Evolutionary conservation across 2,329 filamentous ascomycete genomes (phyloP), one percentile per base, ranked within the genome.

Genomic region (Knoxdaviesia capensis): DNA sequence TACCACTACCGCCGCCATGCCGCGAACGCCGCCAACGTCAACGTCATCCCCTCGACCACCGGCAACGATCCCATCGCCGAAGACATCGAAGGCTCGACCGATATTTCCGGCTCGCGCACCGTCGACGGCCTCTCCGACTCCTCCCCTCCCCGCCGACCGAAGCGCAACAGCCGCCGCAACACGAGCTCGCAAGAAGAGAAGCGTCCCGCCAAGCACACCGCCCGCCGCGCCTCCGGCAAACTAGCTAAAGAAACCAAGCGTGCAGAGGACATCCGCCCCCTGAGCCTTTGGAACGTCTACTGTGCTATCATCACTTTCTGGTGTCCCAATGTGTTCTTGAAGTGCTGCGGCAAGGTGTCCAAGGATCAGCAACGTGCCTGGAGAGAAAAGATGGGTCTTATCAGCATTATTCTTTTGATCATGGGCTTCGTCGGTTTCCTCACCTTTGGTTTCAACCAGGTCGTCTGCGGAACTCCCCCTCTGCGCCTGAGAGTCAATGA

Each of bases 1-100:
- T 98, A 94, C 55, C 74, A 94, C 61, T 98, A 98, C 60, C 77
- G 85, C 50, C 82, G 93, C 57, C 87, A 94, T 71, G 86, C 92
- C 7, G 82, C 86, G 51, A 82, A 88, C 48, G 94, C 92, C 6
- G 82, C 86, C 52, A 82, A 88, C 48, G 94, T 98, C 86, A 71
- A 79, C 43, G 80, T 86, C 5, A 68, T 85, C 48, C 90, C 92
- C 1, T 96, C 90, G 1, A 81, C 84, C 6, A 96, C 90, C 0
- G 90, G 90, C 46, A 82, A 93, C 51, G 87, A 96, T 52, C 85
- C 87, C 3, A 74, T 93, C 41, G 60, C 82, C 43, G 88, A 94
- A 58, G 80, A 85, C 45, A 59, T 82, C 20, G 81, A 82, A 44
- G 77, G 68, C 46, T 71, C 70, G 28, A 77, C 67, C 35, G 62